phyloP scores from a whole-genome alignment of 208 protist species.

The Leishmania turanica region DNA sequence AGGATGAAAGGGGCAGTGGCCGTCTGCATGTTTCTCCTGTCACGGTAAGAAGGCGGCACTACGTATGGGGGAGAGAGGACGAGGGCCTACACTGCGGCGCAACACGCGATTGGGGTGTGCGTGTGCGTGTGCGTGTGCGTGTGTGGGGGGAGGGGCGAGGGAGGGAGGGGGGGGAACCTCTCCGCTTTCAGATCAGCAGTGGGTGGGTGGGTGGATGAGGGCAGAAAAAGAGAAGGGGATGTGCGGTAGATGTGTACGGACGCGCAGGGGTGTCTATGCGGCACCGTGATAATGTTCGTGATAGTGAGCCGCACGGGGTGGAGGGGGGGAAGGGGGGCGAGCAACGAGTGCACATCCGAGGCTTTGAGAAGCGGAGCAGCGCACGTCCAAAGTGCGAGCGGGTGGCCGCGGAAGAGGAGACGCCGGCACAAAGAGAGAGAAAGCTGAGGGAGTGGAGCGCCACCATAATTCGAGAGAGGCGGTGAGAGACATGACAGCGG shows the following conservation, averaged over 20 bases:
- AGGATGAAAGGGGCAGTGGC: constrained; percentile 85
- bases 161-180: not conserved
- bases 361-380: not conserved
- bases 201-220: not conserved
- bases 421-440: not conserved
- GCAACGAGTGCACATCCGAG: not conserved
- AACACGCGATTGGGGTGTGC: not conserved
- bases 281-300: no score
- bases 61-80: not conserved
- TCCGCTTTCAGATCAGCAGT: not conserved
- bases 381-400: not conserved
- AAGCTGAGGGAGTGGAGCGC: not conserved
- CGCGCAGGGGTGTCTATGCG: not conserved
- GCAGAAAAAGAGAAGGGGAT: not conserved
- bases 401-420: not conserved
- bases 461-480: not conserved
- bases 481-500: not conserved
- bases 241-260: not conserved
- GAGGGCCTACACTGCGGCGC: not conserved
- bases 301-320: not conserved
- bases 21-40: constrained; percentile 53
- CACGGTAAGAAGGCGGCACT: not conserved
- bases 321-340: not conserved
- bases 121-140: no score
- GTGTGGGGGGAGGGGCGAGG: no score